These are phyloP conservation scores for Hymenoscyphus repandus DNA, from an alignment of 2,329 filamentous ascomycete species.

Conservation along the genomic window DNA sequence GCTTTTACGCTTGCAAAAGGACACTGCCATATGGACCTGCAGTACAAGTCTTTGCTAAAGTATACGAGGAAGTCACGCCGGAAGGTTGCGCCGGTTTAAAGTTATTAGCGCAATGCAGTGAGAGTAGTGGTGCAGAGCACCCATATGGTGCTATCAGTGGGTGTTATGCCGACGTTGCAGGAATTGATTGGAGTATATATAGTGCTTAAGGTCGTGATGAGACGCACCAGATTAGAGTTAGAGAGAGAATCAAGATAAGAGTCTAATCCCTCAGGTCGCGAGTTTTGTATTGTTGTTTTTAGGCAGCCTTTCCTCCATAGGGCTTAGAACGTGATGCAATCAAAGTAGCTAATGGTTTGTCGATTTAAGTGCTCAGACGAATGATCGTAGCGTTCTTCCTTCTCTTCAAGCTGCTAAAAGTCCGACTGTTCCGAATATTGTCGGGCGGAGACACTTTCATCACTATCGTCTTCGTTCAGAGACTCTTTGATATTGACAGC, in stretches of 20 bases:
- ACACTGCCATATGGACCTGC: constrained; percentile 38
- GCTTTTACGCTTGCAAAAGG: constrained; percentile 40
- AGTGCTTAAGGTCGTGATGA: constrained; percentile 1
- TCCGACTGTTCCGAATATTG: constrained; percentile 5
- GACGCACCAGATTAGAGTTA: not conserved
- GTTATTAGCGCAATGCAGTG: constrained; percentile 41
- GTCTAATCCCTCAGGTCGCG: not conserved
- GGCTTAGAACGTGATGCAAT: too few species aligned
- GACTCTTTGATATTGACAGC: too few species aligned
- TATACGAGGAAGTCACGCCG: constrained; percentile 33
- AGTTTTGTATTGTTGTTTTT: not conserved
- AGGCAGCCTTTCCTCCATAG: not conserved
- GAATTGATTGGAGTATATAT: constrained; percentile 36
- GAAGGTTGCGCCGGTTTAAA: constrained; percentile 35
- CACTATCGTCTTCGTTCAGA: too few species aligned
- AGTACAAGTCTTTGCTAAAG: constrained; percentile 35
- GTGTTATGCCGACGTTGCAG: constrained; percentile 39
- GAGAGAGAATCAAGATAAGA: not conserved
- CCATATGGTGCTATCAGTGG: constrained; percentile 34
- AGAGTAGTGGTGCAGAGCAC: constrained; percentile 36
- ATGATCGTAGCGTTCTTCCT: too few species aligned
- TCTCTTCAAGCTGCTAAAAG: not conserved
- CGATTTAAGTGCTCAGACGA: too few species aligned
- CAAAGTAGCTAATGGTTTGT: too few species aligned
- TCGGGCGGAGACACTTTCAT: too few species aligned